These are phyloP conservation scores for Entomortierella parvispora DNA, from an alignment of 192 early-diverging fungal genomes.

Conservation along the genomic window DNA sequence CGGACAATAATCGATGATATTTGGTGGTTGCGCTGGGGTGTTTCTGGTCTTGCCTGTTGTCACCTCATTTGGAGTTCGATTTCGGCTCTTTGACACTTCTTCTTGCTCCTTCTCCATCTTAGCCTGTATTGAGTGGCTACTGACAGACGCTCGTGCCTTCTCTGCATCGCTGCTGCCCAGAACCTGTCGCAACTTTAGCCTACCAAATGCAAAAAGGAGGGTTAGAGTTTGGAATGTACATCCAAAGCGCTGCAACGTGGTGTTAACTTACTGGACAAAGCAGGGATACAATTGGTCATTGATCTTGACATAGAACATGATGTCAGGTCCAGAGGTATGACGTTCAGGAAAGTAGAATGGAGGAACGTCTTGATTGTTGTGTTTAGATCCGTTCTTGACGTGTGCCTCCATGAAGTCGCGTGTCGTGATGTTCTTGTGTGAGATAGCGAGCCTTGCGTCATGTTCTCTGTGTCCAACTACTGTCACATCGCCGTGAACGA, in stretches of 20 bases:
- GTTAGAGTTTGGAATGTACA: no score
- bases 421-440: conserved; percentile 12
- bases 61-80: not conserved
- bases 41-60: not conserved
- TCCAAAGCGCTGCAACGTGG: no score
- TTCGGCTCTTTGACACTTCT: not conserved
- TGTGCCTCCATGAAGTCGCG: conserved; percentile 19
- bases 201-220: no score
- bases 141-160: conserved; percentile 24
- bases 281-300: conserved; percentile 1
- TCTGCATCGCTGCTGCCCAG: conserved; percentile 14
- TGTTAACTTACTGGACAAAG: conserved; percentile 25
- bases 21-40: not conserved
- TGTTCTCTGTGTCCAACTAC: conserved; percentile 21
- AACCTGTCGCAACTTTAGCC: conserved; percentile 16
- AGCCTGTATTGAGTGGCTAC: conserved; percentile 7
- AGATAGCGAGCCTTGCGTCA: conserved; percentile 7
- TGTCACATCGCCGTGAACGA: conserved; percentile 27
- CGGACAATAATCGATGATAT: not conserved
- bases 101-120: conserved; percentile 27
- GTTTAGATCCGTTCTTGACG: conserved; percentile 8
- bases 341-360: conserved; percentile 27
- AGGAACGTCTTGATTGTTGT: conserved; percentile 8
- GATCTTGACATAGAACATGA: conserved; percentile 15
- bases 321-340: conserved; percentile 20